Evolutionary conservation across 2,329 filamentous ascomycete genomes (phyloP), one percentile per base, ranked within the genome.

Genomic region (Diaporthe sp.): DNA sequence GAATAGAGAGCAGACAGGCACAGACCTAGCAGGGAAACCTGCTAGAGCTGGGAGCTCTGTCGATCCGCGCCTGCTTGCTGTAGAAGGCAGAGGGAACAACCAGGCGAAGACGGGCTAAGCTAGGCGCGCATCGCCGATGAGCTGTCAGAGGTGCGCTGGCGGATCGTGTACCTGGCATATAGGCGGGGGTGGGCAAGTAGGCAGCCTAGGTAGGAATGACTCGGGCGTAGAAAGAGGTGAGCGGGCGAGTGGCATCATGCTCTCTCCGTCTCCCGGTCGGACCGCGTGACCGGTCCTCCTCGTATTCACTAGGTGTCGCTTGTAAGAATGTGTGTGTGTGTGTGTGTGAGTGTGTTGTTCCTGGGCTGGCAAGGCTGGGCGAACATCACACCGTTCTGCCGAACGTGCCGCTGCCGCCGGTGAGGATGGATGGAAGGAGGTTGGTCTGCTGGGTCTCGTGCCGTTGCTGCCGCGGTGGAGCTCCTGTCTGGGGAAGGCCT

Each of bases 391-490:
- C 50, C 58, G 22, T n/a, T n/a, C 19, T 35, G 45, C 45, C 64
- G 64, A 52, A 67, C 2, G n/a, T 67, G 45, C 64, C 64, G 64
- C 64, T 67, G 45, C 64, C 64, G 64, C 64, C 33, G 64, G 64
- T 38, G 45, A 38, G 22, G 28, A 30, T 33, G 40, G 42, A 35
- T 22, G 30, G 54, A 15, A 17, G 12, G 25, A 52, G 45, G 35
- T 6, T 50, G 35, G 0, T 22, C n/a, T 35, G 4, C 30, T 58
- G 3, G 35, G 35, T 28, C 38, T 54, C 33, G 47, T 54, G 47
- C 64, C 64, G 64, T 54, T 54, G 64, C 45, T 68, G 47, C 64
- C 64, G 47, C n/a, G 64, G 64, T 54, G 64, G 64, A 68, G 45
- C 64, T 28, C 6, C 45, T 30, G 7, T 68, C 64, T 54, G 64